Base-by-base conservation (phyloP, 768 basidiomycete species). In the Gautieria morchelliformis region DNA sequence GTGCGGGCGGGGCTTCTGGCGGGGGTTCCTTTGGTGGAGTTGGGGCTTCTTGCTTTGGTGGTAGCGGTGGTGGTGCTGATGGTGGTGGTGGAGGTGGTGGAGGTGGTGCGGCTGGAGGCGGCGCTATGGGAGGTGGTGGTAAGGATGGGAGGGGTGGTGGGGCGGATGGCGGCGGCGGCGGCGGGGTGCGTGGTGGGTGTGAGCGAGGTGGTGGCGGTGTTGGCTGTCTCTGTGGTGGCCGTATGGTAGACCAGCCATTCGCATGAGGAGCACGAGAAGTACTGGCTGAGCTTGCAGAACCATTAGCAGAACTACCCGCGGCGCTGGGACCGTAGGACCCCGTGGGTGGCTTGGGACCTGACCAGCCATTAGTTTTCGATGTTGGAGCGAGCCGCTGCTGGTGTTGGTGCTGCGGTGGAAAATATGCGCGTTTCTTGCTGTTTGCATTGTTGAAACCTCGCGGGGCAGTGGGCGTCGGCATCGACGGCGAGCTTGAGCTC, bases 401-500 rank as follows among this genome's bases (percentile, higher is more conserved):
- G 17, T 32, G 10, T 19, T 37, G 35, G 2, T 37, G 35, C 14
- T 30, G 53, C 41, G 12, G 39, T 41, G 30, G 53, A 49, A 49
- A 10, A 57, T 35, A 19, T 30, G 2, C 22, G 39, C 45, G 22
- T 30, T 44, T 55, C 17, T 44, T 45, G 53, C 32, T 32, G 56
- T 15, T 32, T 32, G 35, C 11, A 32, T 49, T 40, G 12, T 48
- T 30, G 56, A 57, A 50, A 19, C 19, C 56, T 17, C 56, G 24
- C 46, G 56, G 56, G 14, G 32, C 56, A 9, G 56, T 57, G 14
- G 73, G 64, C 48, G 63, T 51, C 32, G 70, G 69, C 9, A 65
- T 56, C 32, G 66, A 63, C 0, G 68, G 64, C 12, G 71, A 67
- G 45, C 68, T 65, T 24, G 75, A 63, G 57, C 73, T 62, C 55